A percentile compares a stretch with the other conserved stretches of the same genome.
These are phyloP conservation scores for Alternaria postmessia DNA, from an alignment of 2,329 filamentous ascomycete species.

Conservation along the genomic window DNA sequence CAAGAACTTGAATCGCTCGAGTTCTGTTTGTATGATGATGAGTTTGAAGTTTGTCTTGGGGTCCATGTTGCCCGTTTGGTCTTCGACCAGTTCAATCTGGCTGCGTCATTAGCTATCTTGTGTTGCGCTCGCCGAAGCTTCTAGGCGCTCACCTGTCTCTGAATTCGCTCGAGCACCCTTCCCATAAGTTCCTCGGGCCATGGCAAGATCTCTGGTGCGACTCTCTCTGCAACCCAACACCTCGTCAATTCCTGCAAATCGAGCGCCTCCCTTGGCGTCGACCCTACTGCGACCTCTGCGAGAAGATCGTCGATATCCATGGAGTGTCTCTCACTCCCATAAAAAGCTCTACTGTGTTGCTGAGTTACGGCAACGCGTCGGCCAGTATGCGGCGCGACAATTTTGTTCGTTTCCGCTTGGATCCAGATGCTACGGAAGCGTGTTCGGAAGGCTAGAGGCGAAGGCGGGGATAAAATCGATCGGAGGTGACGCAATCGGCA, in stretches of 20 bases:
- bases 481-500: background rate
- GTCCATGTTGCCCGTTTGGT: constrained; percentile 82
- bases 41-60: constrained; percentile 91
- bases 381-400: background rate
- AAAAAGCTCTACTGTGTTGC: background rate
- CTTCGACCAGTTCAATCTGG: constrained; percentile 60
- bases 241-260: constrained; percentile 91
- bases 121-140: background rate
- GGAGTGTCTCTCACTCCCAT: background rate
- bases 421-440: background rate
- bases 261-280: constrained; percentile 65
- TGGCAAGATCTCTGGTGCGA: constrained; percentile 85
- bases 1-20: constrained; percentile 92
- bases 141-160: constrained; percentile 44
- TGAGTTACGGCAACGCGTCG: background rate
- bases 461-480: background rate
- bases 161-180: constrained; percentile 71
- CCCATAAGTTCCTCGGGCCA: constrained; percentile 82
- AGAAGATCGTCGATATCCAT: constrained; percentile 64
- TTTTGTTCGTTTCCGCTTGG: background rate
- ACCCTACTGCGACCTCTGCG: constrained; percentile 57
- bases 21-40: constrained; percentile 94
- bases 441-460: background rate
- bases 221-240: constrained; percentile 91
- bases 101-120: constrained; percentile 31